Evolutionary conservation across 2,329 filamentous ascomycete species (phyloP), one percentile per base, ranked within the genome.

Genomic region (Pestalotiopsis sp.): DNA sequence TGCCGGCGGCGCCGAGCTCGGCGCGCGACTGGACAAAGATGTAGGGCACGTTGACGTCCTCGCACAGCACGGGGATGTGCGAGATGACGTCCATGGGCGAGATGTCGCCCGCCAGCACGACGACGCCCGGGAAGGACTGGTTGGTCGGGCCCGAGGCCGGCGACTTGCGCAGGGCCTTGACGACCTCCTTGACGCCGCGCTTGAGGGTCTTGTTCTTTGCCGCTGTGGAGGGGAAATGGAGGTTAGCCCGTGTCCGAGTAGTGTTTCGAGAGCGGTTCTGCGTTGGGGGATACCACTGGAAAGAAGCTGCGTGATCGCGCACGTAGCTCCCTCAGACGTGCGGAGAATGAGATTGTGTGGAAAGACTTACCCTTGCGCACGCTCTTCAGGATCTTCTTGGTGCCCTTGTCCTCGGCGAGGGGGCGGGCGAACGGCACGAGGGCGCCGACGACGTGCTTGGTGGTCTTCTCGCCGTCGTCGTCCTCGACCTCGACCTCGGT

Each of bases 11-110:
- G 78, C 96, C 96, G 68, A 99, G 90, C 85, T 98, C 95, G 70
- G 94, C 95, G 75, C 96, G 92, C 77, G 93, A 97, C 70, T 91
- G 90, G 76, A 99, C 93, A 82, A 97, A 99, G 82, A 99, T 90
- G 85, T 98, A 99, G 41, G 96, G 96, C 70, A 98, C 93, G 83
- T 93, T 93, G 87, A 98, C 95, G 84, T 98, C 95, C 85, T 99
- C 96, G 88, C 96, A 98, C 69, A 98, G 91, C 68, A 99, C 93
- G 76, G 96, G 96, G 73, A 99, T 93, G 84, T 99, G 96, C 70
- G 93, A 96, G 84, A 99, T 98, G 80, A 99, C 96, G 82, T 99
- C 96, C 91, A 96, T 95, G 73, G 96, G 96, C 66, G 93, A 97
- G 85, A 99, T 98, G 83, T 99, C 96, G 76, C 93, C 96, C 45